Base-by-base conservation (phyloP, 2,329 filamentous ascomycete genomes). In the Diaporthe longicolla region DNA sequence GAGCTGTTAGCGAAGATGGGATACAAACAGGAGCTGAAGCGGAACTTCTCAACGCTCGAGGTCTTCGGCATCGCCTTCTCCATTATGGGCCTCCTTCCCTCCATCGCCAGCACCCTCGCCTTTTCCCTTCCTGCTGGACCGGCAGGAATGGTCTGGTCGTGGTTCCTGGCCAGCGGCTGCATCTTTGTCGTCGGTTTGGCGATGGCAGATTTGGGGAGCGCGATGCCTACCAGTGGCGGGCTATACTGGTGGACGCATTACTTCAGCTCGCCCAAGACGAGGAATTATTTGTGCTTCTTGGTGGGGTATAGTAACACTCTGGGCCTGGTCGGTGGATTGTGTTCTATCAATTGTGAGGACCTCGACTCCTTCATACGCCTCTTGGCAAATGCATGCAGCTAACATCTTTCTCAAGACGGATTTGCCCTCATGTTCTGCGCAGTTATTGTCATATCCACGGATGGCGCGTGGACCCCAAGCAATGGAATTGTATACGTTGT, bases 281-380 rank as follows among this genome's bases (percentile, higher is more conserved):
- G 88, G 75, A 90, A 90, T 78, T 86, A 88, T 5, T 80, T 91
- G n/a, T 89, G 86, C 76, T 91, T 91, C 77, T 79, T 91, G 45
- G 89, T 91, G 24, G 89, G 89, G 37, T 91, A 91, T 76, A 90
- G 88, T 79, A 91, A 92, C 77, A 91, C 88, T 1, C 83, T 92
- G 24, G 90, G 89, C 9, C 80, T 91, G 11, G 84, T 92, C n/a
- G 90, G 89, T 43, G 90, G 89, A 8, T 83, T 91, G 19, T 92
- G 90, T 80, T 90, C 88, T 32, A 89, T 91, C 75, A 89, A 92
- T 78, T 92, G 82, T 76, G 79, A 55, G 37, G 19, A 37, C 24
- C 19, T 48, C 26, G 72, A 4, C 9, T n/a, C 4, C 13, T 58
- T 6, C 19, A 8, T 43, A 45, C n/a, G 71, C 21, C 26, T 7